Evolutionary conservation across 495 filamentous ascomycete genomes (phyloP).

Genomic region (Lepraria neglecta): DNA sequence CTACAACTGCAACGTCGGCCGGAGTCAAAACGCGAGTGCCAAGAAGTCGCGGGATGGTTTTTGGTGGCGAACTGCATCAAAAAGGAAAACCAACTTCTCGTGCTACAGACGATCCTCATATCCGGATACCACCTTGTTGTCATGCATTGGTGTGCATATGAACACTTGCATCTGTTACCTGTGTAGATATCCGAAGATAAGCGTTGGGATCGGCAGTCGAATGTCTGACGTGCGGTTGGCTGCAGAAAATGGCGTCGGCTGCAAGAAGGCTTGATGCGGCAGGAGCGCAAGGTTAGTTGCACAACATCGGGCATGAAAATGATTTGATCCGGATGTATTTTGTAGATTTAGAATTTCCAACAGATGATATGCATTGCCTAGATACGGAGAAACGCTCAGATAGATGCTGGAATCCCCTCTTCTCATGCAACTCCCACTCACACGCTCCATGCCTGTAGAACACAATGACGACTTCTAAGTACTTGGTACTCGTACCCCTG

Average conservation of each 20-base stretch:
- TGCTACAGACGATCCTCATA: no score
- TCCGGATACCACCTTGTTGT: no score
- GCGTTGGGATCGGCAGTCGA: background rate
- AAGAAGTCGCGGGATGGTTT: no score
- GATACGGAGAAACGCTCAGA: background rate
- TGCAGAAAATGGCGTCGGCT: conserved; percentile 1
- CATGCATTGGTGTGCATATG: no score
- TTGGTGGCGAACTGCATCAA: no score
- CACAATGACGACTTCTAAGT: background rate
- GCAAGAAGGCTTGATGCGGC: background rate
- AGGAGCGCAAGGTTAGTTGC: conserved; percentile 4
- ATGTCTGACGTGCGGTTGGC: background rate
- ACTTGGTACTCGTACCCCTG: background rate
- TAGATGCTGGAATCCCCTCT: background rate
- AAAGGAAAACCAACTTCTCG: no score
- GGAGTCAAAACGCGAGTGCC: no score
- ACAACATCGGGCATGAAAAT: background rate
- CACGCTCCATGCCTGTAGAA: background rate
- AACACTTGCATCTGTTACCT: background rate
- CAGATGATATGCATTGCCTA: background rate
- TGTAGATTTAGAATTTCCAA: background rate
- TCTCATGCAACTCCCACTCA: background rate
- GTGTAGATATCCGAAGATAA: background rate
- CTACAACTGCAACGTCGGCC: no score
- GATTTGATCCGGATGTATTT: background rate